phyloP scores from a whole-genome alignment of 2,329 filamentous ascomycete species.

The Podosphaera aphanis region DNA sequence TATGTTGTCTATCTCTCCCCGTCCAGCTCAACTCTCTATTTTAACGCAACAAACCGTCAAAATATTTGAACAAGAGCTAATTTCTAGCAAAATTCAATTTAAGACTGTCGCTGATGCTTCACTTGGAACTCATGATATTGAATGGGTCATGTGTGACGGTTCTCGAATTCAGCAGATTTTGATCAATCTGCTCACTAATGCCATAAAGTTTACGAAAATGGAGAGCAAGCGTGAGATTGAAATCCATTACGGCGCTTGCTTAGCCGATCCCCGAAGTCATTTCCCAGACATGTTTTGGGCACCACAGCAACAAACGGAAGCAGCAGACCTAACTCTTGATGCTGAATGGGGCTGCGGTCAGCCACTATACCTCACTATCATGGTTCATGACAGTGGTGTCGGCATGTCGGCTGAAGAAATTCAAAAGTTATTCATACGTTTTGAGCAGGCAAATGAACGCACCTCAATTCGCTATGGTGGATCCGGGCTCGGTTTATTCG shows the following conservation, averaged over 20 bases:
- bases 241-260: slow-evolving; percentile 15
- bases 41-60: slow-evolving; percentile 40
- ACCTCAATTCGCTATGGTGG: slow-evolving; percentile 54
- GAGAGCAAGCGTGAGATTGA: slow-evolving; percentile 32
- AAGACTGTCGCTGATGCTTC: slow-evolving; percentile 39
- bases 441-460: slow-evolving; percentile 55
- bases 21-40: slow-evolving; percentile 38
- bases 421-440: slow-evolving; percentile 54
- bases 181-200: slow-evolving; percentile 62
- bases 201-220: slow-evolving; percentile 57
- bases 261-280: slow-evolving; percentile 5
- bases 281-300: slow-evolving; percentile 8
- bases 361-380: slow-evolving; percentile 44
- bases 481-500: slow-evolving; percentile 56
- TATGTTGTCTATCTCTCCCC: slow-evolving; percentile 47
- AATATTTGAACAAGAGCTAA: slow-evolving; percentile 57
- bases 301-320: slow-evolving; percentile 4
- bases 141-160: slow-evolving; percentile 48
- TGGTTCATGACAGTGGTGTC: slow-evolving; percentile 54
- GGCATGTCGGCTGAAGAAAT: slow-evolving; percentile 48
- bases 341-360: slow-evolving; percentile 18
- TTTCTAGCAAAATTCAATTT: slow-evolving; percentile 43
- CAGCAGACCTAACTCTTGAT: slow-evolving; percentile 6
- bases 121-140: slow-evolving; percentile 30
- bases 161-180: slow-evolving; percentile 56